Evolutionary conservation across 2,329 filamentous ascomycete species (phyloP), one percentile per base, ranked within the genome.

Genomic region (Chaetomium sp.): DNA sequence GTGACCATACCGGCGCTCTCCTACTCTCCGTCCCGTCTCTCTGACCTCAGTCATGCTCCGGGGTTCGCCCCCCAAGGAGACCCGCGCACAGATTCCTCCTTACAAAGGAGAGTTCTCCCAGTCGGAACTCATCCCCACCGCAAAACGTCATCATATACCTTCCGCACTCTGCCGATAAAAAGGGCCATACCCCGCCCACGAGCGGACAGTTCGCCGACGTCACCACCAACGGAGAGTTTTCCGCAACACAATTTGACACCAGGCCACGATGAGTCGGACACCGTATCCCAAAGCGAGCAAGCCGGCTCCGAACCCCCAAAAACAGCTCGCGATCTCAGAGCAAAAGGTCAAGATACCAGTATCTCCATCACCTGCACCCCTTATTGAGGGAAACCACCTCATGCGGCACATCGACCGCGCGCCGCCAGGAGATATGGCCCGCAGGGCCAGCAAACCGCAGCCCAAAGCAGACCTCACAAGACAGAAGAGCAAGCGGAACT

Each of bases 341-440:
- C 73, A 75, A 56, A 76, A 75, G 64, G 64, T 69, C 29, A 68
- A 69, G 21, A 70, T 12, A 3, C 62, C 69, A 33, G 68, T 64
- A 27, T 60, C 67, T 21, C 35, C 8, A 5, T 67, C 71, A 27
- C 70, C 74, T 23, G 62, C 71, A n/a, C 69, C 72, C 38, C 73
- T 79, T 10, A 74, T 78, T 35, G 74, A 79, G 62, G 77, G 74
- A 7, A 76, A 75, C 68, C 68, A 74, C 33, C 69, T 78, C 47
- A 74, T 79, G 72, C 76, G 78, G 25, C 73, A 75, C 60, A 78
- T 81, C 49, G 74, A 78, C 60, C 77, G 77, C 1, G 71, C 76
- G 3, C 75, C 74, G 10, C 79, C 79, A 0, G 79, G 79, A 19
- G 79, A 81, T 53, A 69, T 72, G 5, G 57, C 72, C 35, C 72